phyloP scores from a whole-genome alignment of 139 green algal genomes.

The Chlorella vulgaris region DNA sequence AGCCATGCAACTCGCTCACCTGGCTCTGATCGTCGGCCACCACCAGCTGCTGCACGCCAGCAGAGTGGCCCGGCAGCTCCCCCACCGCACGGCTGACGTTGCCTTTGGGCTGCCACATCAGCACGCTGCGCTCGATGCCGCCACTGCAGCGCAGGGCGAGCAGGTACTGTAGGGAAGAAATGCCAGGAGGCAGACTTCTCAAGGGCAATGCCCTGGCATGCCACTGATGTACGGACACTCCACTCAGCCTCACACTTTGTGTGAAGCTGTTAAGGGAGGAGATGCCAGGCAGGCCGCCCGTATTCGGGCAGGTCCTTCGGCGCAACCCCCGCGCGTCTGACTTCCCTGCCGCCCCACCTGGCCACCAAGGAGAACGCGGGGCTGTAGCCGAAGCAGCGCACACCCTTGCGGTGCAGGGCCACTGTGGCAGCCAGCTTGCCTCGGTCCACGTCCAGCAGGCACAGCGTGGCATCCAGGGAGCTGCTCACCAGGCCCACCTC shows the following conservation, averaged over 20 bases:
- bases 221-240: no score
- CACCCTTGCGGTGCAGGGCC: constrained; percentile 61
- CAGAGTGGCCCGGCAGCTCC: constrained; percentile 71
- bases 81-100: constrained; percentile 30
- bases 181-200: no score
- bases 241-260: no score
- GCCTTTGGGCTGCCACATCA: constrained; percentile 73
- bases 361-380: constrained; percentile 79
- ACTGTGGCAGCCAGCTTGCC: constrained; percentile 32
- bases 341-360: constrained; percentile 12
- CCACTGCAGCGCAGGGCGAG: constrained; percentile 34
- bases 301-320: no score
- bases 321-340: background rate
- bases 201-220: background rate
- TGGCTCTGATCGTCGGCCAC: constrained; percentile 64
- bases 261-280: no score
- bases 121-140: constrained; percentile 77
- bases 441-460: constrained; percentile 55
- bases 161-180: no score
- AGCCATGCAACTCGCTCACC: constrained; percentile 7
- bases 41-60: constrained; percentile 64
- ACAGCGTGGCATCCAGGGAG: constrained; percentile 76
- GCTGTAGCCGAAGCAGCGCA: constrained; percentile 80
- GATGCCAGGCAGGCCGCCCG: no score
- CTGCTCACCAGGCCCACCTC: constrained; percentile 75